phyloP scores from a whole-genome alignment of 2,329 filamentous ascomycete species.

The Talaromyces piceae region DNA sequence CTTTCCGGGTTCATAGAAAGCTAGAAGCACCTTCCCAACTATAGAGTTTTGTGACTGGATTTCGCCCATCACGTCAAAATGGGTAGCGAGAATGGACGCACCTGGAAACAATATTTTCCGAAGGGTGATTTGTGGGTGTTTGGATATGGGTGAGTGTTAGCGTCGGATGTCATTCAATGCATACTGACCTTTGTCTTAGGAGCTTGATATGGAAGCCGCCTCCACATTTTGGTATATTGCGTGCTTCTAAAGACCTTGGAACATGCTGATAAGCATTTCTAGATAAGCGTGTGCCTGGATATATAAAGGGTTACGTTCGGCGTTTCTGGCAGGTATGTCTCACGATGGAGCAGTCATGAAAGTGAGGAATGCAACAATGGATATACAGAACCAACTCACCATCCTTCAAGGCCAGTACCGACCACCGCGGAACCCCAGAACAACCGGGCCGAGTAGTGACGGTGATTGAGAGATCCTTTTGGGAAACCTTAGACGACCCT shows the following conservation, averaged over 20 bases:
- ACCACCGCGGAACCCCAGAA: slow-evolving; percentile 86
- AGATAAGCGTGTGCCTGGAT: slow-evolving; percentile 83
- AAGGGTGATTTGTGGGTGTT: slow-evolving; percentile 84
- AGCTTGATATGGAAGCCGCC: slow-evolving; percentile 98
- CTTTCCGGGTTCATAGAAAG: neutral
- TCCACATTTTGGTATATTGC: slow-evolving; percentile 73
- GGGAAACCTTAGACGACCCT: slow-evolving; percentile 66
- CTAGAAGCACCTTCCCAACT: neutral
- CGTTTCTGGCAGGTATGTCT: slow-evolving; percentile 90
- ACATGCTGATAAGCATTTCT: no score
- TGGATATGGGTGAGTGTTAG: slow-evolving; percentile 71
- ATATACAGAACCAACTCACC: slow-evolving; percentile 1
- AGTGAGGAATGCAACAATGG: neutral
- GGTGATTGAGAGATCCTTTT: slow-evolving; percentile 75
- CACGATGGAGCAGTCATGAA: neutral
- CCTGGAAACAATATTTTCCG: slow-evolving; percentile 39
- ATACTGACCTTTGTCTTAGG: slow-evolving; percentile 40
- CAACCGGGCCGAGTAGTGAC: slow-evolving; percentile 88
- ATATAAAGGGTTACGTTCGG: slow-evolving; percentile 87
- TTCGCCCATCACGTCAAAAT: neutral
- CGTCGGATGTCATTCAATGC: neutral
- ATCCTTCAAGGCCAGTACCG: slow-evolving; percentile 56
- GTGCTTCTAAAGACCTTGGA: no score
- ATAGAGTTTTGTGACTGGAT: neutral
- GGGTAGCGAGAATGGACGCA: slow-evolving; percentile 14